Evolutionary conservation across 2,329 filamentous ascomycete genomes (phyloP).

Genomic region (Orbilia quercus): DNA sequence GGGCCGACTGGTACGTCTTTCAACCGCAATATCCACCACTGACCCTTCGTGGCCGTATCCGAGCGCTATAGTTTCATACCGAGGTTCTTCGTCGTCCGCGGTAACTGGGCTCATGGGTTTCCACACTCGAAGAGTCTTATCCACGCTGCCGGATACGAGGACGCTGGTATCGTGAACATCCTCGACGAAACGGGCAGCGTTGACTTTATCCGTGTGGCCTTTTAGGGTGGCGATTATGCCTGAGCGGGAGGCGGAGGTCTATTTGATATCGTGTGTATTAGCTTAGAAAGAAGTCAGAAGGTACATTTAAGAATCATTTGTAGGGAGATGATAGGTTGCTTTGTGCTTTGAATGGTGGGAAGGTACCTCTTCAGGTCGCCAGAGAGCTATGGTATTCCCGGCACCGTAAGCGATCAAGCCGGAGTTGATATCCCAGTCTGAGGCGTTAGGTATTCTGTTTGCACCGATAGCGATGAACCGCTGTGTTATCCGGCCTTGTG

Average conservation of each 20-base stretch:
- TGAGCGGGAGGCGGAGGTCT: constrained; percentile 64
- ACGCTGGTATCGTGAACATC: constrained; percentile 65
- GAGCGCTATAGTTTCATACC: constrained; percentile 28
- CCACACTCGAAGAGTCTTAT: constrained; percentile 73
- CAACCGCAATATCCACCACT: constrained; percentile 49
- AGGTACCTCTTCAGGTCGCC: constrained; percentile 77
- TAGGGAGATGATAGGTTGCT: no score
- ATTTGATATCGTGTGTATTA: constrained; percentile 60
- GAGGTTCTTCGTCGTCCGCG: constrained; percentile 13
- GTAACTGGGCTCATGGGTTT: neutral
- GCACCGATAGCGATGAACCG: constrained; percentile 77
- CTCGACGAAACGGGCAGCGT: constrained; percentile 82
- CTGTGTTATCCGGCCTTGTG: constrained; percentile 46
- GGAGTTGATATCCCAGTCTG: constrained; percentile 79
- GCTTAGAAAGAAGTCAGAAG: constrained; percentile 16
- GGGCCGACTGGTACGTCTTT: constrained; percentile 12
- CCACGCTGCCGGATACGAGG: constrained; percentile 82
- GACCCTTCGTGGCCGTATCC: constrained; percentile 38
- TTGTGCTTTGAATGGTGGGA: no score
- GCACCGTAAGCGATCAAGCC: constrained; percentile 88
- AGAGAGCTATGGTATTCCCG: constrained; percentile 87
- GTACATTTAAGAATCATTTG: no score
- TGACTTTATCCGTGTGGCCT: constrained; percentile 83
- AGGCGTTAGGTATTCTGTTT: constrained; percentile 87
- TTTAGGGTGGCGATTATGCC: constrained; percentile 76